Conservation (phyloP, 2,329 filamentous ascomycete species). For the Arthrobotrys conoides region DNA sequence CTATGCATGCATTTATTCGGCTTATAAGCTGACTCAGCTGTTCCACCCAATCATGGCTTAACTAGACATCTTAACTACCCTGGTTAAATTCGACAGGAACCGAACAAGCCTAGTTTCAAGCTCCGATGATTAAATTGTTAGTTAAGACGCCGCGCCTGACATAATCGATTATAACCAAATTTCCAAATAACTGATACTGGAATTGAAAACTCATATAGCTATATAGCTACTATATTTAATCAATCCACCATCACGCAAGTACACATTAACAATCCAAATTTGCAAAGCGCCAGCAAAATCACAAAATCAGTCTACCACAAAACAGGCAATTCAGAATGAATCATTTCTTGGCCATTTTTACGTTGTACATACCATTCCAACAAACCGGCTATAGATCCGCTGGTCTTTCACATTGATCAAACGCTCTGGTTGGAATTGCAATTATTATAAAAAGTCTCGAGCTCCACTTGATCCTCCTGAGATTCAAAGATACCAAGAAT, state of each 20-base stretch:
- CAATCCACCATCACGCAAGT: background rate
- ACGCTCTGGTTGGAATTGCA: background rate
- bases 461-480: background rate
- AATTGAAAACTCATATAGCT: background rate
- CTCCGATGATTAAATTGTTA: background rate
- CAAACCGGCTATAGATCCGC: background rate
- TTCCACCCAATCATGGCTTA: too few species aligned
- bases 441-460: conserved; percentile 25
- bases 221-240: background rate
- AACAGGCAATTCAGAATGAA: conserved; percentile 39
- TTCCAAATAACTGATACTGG: too few species aligned
- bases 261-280: background rate
- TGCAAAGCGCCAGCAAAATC: background rate
- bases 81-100: background rate
- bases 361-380: background rate
- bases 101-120: background rate
- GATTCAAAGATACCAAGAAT: background rate
- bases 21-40: too few species aligned
- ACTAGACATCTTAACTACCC: too few species aligned
- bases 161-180: background rate
- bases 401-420: background rate
- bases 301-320: background rate
- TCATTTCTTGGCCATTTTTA: conserved; percentile 30
- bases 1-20: too few species aligned
- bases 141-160: background rate